A percentile compares a stretch with the other conserved stretches of the same genome.
Conservation (phyloP, 768 basidiomycete genomes). For the Auriscalpium orientale region DNA sequence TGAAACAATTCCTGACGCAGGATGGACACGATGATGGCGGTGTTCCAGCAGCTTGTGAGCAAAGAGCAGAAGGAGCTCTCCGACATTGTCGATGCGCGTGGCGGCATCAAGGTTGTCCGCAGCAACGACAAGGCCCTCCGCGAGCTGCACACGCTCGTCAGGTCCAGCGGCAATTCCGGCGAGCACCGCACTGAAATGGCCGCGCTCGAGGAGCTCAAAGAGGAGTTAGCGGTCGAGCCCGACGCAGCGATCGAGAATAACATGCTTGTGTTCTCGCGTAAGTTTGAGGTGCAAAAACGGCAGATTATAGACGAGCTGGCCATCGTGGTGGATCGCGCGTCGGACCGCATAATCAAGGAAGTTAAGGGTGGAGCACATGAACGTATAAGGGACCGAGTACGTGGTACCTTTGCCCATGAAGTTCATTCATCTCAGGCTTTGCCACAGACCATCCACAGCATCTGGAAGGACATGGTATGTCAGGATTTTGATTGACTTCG, state of each 20-base stretch:
- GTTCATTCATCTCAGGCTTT: too few relatives aligned
- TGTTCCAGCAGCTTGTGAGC: conserved; percentile 10
- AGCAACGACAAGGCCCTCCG: conserved; percentile 14
- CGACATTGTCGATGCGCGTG: conserved; percentile 12
- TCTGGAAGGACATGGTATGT: conserved; percentile 14
- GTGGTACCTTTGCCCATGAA: background rate
- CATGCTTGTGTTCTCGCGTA: conserved; percentile 13
- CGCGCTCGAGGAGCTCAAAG: background rate
- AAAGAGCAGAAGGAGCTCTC: conserved; percentile 11
- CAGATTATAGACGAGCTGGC: conserved; percentile 10
- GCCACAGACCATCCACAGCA: background rate
- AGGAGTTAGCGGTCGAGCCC: conserved; percentile 18
- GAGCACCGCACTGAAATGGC: background rate
- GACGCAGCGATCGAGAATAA: conserved; percentile 16
- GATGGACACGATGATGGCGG: conserved; percentile 9
- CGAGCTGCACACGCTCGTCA: conserved; percentile 13
- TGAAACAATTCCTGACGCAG: background rate
- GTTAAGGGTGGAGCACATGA: conserved; percentile 20
- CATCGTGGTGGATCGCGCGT: conserved; percentile 12
- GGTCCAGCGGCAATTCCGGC: background rate
- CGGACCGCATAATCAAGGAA: conserved; percentile 9
- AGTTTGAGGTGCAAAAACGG: conserved; percentile 15
- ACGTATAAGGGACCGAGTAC: conserved; percentile 11
- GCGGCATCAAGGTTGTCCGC: conserved; percentile 16
- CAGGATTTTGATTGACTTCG: too few relatives aligned